A percentile compares a stretch with the other conserved stretches of the same genome.
These are phyloP conservation scores for Tricholoma furcatifolium DNA, from an alignment of 768 basidiomycete genomes.

Conservation along the genomic window DNA sequence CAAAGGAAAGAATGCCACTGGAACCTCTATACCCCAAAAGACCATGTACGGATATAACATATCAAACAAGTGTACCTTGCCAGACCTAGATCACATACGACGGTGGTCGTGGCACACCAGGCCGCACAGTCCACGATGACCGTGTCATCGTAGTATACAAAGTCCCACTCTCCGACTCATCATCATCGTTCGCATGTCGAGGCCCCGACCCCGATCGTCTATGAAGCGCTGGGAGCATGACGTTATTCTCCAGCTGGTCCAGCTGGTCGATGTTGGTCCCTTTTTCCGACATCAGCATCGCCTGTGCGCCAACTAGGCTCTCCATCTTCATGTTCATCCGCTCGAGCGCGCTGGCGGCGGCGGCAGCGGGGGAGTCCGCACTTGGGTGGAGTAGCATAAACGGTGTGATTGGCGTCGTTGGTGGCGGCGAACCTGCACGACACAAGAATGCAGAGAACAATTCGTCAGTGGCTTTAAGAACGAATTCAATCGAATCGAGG, in stretches of 20 bases:
- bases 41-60: no score
- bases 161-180: background rate
- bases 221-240: background rate
- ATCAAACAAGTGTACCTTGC: no score
- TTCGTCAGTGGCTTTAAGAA: no score
- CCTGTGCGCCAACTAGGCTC: background rate
- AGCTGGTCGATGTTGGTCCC: no score
- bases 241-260: no score
- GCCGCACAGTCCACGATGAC: background rate
- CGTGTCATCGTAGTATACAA: background rate
- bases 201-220: slow-evolving; percentile 4
- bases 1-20: no score
- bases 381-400: slow-evolving; percentile 4
- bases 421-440: background rate
- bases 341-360: background rate
- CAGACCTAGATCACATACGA: background rate
- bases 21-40: no score
- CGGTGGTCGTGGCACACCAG: background rate
- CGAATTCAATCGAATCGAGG: background rate
- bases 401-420: background rate
- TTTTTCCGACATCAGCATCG: no score
- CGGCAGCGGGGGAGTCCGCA: background rate
- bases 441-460: no score
- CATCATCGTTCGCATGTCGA: background rate
- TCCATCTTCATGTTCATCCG: background rate